Evolutionary conservation across 2,329 filamentous ascomycete genomes (phyloP), one percentile per base, ranked within the genome.

Genomic region (Didymella exigua): DNA sequence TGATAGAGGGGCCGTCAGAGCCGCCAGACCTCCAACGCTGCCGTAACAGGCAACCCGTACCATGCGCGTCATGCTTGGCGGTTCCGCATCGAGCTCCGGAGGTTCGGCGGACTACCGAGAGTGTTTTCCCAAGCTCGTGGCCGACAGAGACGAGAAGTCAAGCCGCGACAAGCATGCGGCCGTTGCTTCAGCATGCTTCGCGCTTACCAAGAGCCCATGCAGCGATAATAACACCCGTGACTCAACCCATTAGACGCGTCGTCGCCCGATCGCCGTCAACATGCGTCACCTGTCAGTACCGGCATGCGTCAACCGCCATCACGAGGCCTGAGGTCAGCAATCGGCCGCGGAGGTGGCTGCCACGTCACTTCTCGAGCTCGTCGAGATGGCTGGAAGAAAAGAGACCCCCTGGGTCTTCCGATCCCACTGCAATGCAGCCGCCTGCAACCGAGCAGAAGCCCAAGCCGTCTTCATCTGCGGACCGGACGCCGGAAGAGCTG

Each of bases 161-260:
- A 37, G 58, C 45, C 54, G 54, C 59, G 42, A 56, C 53, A 69
- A 71, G 69, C 58, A 76, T 76, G 74, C 71, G 70, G 69, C 72
- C 72, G 61, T 65, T 76, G 71, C 69, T 76, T 64, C 73, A 74
- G 65, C 65, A 75, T 74, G 74, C 71, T 66, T 73, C 73, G 54
- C 72, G 73, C 60, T 69, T 65, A 43, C 54, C 72, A 44, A 49
- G 56, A 33, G 60, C 63, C 58, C 56, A 62, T 61, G 56, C 61
- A 14, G 48, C 54, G 16, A 41, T 57, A 24, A 26, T 61, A 59
- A 56, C 54, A 7, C 41, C 60, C 13, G 52, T 56, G 18, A 57
- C 54, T 27, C 63, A 48, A 41, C 21, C 62, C 27, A 55, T 62
- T 29, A 53, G 43, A 14, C 44, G 41, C 37, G 55, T 63, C 29